These are phyloP conservation scores for Yamadazyma phyllophila DNA, from an alignment of 805 yeast genomes.

Conservation along the genomic window DNA sequence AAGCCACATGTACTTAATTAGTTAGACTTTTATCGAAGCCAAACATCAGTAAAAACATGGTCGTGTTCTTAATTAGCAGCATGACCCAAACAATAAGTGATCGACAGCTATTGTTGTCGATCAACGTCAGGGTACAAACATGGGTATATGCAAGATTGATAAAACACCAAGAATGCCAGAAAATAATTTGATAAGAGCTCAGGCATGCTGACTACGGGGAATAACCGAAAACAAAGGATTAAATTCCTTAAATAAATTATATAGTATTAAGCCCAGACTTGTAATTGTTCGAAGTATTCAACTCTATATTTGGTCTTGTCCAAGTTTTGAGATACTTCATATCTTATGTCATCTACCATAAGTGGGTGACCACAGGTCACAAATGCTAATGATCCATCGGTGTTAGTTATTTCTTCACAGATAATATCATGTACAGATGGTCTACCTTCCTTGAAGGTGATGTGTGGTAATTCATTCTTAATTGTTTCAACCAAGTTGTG, in stretches of 20 bases:
- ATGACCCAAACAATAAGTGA: no score
- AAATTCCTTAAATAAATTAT: background rate
- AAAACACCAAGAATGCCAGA: no score
- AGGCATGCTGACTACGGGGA: no score
- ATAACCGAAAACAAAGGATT: no score
- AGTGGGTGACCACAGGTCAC: constrained; percentile 63
- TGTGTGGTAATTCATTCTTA: constrained; percentile 24
- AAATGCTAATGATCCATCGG: constrained; percentile 47
- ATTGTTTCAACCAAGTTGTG: constrained; percentile 12
- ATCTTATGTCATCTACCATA: constrained; percentile 58
- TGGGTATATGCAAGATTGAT: no score
- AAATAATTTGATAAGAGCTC: no score
- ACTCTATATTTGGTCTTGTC: constrained; percentile 43
- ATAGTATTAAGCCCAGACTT: constrained; percentile 52
- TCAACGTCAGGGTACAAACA: no score
- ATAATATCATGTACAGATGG: constrained; percentile 47
- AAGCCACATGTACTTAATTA: no score
- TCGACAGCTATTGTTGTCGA: no score
- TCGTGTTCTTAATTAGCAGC: no score
- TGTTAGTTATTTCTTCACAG: constrained; percentile 29
- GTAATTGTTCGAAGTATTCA: constrained; percentile 74
- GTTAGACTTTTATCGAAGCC: no score
- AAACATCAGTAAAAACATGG: no score
- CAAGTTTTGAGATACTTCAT: constrained; percentile 43
- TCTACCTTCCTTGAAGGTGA: constrained; percentile 45